Evolutionary conservation across 2,329 filamentous ascomycete genomes (phyloP).

Genomic region (Verticillium albo-atrum): DNA sequence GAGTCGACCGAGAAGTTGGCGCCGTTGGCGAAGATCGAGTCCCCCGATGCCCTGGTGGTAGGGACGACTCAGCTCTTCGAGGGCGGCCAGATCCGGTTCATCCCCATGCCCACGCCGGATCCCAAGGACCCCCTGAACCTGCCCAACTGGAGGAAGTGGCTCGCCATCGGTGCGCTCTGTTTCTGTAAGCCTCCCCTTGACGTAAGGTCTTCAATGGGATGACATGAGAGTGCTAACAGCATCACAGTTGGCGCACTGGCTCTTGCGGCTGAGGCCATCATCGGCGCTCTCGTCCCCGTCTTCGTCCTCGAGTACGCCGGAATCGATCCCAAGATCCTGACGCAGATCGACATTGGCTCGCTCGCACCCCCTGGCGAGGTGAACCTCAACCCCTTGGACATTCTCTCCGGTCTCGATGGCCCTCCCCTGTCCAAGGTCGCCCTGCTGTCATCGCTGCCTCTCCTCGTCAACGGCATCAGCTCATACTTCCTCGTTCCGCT

Average conservation of each 20-base stretch:
- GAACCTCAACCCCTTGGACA: constrained; percentile 20
- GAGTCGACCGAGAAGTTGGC: constrained; percentile 16
- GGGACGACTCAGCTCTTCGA: constrained; percentile 19
- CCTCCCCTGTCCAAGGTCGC: constrained; percentile 24
- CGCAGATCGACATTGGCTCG: constrained; percentile 14
- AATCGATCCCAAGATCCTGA: constrained; percentile 23
- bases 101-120: constrained; percentile 24
- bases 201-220: neutral
- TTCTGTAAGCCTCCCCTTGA: constrained; percentile 18
- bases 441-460: constrained; percentile 26
- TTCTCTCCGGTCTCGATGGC: constrained; percentile 20
- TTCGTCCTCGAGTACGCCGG: constrained; percentile 29
- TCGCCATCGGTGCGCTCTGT: constrained; percentile 20
- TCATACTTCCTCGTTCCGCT: constrained; percentile 31
- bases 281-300: constrained; percentile 25
- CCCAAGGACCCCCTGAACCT: constrained; percentile 27
- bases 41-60: constrained; percentile 16
- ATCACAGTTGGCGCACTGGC: constrained; percentile 10
- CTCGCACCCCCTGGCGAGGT: constrained; percentile 10
- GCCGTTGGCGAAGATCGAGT: constrained; percentile 10
- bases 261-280: constrained; percentile 15
- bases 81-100: constrained; percentile 12
- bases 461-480: constrained; percentile 28
- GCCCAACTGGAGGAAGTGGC: constrained; percentile 24
- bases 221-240: neutral